A percentile compares a stretch with the other conserved stretches of the same genome.
Evolutionary conservation across 2,329 filamentous ascomycete species (phyloP).

Genomic region (Microcyclospora tardicrescens): DNA sequence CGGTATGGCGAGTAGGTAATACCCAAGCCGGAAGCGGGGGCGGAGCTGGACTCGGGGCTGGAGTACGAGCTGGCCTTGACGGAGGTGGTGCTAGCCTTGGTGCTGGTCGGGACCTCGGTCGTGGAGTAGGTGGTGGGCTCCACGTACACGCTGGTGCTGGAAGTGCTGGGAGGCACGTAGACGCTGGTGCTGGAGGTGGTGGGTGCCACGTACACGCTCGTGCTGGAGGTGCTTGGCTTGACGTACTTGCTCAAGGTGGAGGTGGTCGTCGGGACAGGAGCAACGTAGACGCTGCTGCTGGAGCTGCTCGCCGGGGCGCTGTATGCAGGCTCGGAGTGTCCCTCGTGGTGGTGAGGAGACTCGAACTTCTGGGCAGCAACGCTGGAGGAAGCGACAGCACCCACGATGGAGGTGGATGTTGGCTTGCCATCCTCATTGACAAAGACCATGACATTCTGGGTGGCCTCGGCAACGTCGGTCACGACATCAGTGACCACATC

Average conservation of each 20-base stretch:
- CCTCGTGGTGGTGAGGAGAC: neutral
- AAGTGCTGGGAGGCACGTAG: conserved; percentile 2
- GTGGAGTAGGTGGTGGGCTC: too few relatives aligned
- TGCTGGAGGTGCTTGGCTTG: neutral
- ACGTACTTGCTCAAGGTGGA: too few relatives aligned
- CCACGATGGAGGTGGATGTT: conserved; percentile 22
- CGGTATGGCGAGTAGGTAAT: conserved; percentile 49
- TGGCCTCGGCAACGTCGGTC: conserved; percentile 24
- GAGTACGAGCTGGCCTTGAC: neutral
- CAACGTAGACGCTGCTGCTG: too few relatives aligned
- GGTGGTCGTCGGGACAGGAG: too few relatives aligned
- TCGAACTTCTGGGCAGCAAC: neutral
- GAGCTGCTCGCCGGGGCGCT: neutral
- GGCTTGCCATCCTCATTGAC: conserved; percentile 46
- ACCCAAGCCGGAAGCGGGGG: conserved; percentile 27
- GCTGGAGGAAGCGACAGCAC: neutral
- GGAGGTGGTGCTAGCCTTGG: conserved; percentile 3
- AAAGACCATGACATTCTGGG: conserved; percentile 43
- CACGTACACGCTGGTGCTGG: neutral
- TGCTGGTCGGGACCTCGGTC: neutral
- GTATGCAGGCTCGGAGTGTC: neutral
- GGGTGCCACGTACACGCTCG: neutral
- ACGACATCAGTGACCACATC: conserved; percentile 16
- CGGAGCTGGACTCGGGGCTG: neutral
- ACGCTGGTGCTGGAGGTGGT: conserved; percentile 7